Percentiles rank a stretch among this genome's conserved stretches.
Evolutionary conservation across 768 basidiomycete species (phyloP).

Genomic region (Tricholoma terreum): DNA sequence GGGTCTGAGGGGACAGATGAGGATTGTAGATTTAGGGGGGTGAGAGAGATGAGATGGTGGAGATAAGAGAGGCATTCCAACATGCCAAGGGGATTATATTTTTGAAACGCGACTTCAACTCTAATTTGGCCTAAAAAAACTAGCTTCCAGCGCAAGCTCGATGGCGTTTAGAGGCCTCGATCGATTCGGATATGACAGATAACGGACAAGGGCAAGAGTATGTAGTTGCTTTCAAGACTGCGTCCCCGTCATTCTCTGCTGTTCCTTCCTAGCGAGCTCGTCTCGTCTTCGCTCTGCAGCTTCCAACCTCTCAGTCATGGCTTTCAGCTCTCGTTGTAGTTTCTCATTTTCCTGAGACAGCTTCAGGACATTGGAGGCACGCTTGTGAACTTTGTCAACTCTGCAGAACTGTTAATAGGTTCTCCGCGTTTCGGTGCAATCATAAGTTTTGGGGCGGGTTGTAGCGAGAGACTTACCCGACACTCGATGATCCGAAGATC

Average conservation of each 20-base stretch:
- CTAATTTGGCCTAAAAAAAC: too few species aligned
- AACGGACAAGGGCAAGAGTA: not conserved
- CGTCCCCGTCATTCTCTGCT: constrained; percentile 4
- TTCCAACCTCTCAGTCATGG: constrained; percentile 72
- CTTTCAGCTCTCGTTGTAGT: constrained; percentile 70
- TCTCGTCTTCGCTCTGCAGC: constrained; percentile 65
- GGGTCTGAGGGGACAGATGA: constrained; percentile 10
- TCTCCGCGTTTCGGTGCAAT: constrained; percentile 11
- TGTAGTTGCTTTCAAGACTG: not conserved
- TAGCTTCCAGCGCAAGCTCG: too few species aligned
- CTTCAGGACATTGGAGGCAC: constrained; percentile 74
- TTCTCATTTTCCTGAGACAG: constrained; percentile 78
- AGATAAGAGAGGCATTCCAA: not conserved
- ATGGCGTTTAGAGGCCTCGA: not conserved
- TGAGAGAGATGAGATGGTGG: constrained; percentile 1
- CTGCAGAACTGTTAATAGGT: constrained; percentile 28
- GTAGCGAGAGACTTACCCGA: constrained; percentile 45
- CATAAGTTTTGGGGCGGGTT: constrained; percentile 9
- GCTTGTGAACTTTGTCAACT: constrained; percentile 57
- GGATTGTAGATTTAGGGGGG: constrained; percentile 5
- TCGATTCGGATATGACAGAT: not conserved
- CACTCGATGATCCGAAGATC: constrained; percentile 38
- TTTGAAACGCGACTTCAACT: not conserved
- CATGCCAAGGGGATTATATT: too few species aligned
- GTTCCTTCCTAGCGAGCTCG: constrained; percentile 37